A percentile compares a stretch with the other conserved stretches of the same genome.
Evolutionary conservation across 768 basidiomycete species (phyloP).

Genomic region (Exidia glandulosa): DNA sequence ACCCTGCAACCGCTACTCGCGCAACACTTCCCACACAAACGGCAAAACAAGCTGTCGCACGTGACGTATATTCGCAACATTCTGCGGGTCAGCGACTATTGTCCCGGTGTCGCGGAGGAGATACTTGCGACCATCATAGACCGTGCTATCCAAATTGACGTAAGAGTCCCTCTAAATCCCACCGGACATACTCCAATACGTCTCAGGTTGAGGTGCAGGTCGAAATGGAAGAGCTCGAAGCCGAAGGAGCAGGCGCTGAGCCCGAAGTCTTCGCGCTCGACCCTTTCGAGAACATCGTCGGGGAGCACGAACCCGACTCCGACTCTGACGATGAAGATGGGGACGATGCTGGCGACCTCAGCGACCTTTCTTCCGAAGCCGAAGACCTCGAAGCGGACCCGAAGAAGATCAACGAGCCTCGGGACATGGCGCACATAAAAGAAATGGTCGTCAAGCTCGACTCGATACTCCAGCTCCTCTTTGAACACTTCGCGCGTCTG

Average conservation of each 20-base stretch:
- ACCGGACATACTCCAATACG: not conserved
- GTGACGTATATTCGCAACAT: conserved; percentile 87
- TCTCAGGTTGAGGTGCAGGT: conserved; percentile 88
- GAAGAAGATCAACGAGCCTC: conserved; percentile 29
- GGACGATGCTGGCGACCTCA: conserved; percentile 42
- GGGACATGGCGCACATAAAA: conserved; percentile 57
- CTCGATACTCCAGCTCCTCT: conserved; percentile 70
- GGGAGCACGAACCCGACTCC: conserved; percentile 58
- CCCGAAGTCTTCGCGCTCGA: conserved; percentile 65
- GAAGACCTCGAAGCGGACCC: conserved; percentile 25
- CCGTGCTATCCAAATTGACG: conserved; percentile 93
- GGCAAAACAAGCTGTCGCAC: conserved; percentile 69
- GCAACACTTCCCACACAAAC: conserved; percentile 86
- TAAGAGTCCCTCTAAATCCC: conserved; percentile 27
- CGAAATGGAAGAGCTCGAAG: conserved; percentile 87
- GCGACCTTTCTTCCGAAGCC: conserved; percentile 67
- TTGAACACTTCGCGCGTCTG: conserved; percentile 67
- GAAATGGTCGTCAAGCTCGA: conserved; percentile 92
- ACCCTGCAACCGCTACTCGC: conserved; percentile 78
- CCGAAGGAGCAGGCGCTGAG: conserved; percentile 37
- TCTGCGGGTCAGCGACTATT: conserved; percentile 73
- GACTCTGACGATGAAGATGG: conserved; percentile 45
- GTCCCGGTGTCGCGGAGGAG: conserved; percentile 74
- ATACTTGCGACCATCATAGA: conserved; percentile 83
- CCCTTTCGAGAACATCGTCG: conserved; percentile 74